Base-by-base conservation (phyloP, 345 rosid genomes). In the Populus davidiana region DNA sequence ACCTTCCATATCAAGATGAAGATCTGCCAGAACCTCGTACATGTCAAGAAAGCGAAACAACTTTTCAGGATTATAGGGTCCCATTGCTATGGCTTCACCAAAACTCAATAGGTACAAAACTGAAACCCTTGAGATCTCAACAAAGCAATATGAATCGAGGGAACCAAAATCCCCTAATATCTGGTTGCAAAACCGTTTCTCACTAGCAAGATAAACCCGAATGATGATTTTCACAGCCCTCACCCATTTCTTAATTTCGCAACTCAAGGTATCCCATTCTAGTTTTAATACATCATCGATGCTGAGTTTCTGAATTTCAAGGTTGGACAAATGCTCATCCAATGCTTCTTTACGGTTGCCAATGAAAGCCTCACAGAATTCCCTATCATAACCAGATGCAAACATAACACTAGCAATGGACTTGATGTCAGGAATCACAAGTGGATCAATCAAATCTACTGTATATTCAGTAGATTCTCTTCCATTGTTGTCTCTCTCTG, bases 361-460 rank as follows among this genome's bases (percentile, higher is more conserved):
- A 77, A 84, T 78, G 78, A 83, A 93, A 71, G 88, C 88, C 74
- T 81, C 81, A 61, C 84, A 75, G 81, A 89, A 93, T 78, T 90
- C 87, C 75, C 21, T 83, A 43, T 77, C 88, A 65, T 94, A 88
- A 47, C 74, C 80, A 1, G 94, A 81, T 62, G 89, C 84, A 80
- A 90, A 84, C 98, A 94, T 94, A 9, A 78, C 88, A 10, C 86
- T 81, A 10, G 95, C 97, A 70, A 91, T 90, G 56, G 88, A 78
- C 78, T 88, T 90, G 73, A 93, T 68, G 73, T 87, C 86, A 73
- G 91, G 87, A 74, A 93, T 74, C 35, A 81, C 82, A 59, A 23
- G 54, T 7, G 94, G 92, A 77, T 83, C 83, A 61, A 91, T 74
- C 80, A 93, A 83, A 79, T 88, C 92, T 35, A 77, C 84, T 12